Evolutionary conservation across 83 land plant genomes (phyloP).

Genomic region (Picea engelmannii): DNA sequence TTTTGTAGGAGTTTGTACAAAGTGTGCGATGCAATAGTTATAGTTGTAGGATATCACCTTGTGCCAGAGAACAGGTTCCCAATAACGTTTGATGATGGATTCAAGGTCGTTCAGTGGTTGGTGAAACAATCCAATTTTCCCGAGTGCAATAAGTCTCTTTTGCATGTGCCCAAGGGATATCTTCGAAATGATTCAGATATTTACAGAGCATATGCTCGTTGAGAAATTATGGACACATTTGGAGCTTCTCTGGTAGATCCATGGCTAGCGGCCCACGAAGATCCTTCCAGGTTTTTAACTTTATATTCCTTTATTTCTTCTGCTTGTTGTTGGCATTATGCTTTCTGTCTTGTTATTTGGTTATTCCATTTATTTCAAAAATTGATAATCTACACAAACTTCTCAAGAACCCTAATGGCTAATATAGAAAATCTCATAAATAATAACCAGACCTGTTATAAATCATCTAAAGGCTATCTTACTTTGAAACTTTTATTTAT

Average conservation of each 20-base stretch:
- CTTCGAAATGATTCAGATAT: constrained; percentile 23
- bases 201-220: constrained; percentile 41
- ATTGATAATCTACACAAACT: background rate
- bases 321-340: background rate
- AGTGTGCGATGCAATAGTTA: constrained; percentile 73
- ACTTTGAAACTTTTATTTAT: background rate
- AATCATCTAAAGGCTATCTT: background rate
- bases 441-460: background rate
- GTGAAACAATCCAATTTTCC: constrained; percentile 90
- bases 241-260: constrained; percentile 86
- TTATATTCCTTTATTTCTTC: background rate
- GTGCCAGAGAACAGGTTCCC: constrained; percentile 91
- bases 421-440: background rate
- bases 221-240: constrained; percentile 68
- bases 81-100: constrained; percentile 89
- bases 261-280: constrained; percentile 95
- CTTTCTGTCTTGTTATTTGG: background rate
- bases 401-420: background rate
- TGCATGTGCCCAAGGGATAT: constrained; percentile 25
- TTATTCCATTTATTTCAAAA: background rate
- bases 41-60: constrained; percentile 84
- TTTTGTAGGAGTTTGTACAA: constrained; percentile 82
- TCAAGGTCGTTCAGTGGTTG: constrained; percentile 83
- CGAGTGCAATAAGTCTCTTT: constrained; percentile 75
- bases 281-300: constrained; percentile 70